Conservation (phyloP, 2,329 filamentous ascomycete genomes). For the Pseudogymnoascus verrucosus region DNA sequence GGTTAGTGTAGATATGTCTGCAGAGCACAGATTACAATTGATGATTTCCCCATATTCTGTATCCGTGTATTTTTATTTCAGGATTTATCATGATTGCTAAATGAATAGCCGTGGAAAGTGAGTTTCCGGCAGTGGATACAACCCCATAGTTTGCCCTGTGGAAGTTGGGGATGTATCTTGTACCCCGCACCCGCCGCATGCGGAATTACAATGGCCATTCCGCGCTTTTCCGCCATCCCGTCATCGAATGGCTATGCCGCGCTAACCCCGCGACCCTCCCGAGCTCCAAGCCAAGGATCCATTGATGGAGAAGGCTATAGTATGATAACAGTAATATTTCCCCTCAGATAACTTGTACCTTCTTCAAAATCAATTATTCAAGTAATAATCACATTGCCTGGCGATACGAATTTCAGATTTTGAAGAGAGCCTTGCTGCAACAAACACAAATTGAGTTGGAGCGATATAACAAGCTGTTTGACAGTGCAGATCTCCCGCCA, state of each 20-base stretch:
- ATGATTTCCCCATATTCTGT: not conserved
- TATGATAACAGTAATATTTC: constrained; percentile 5
- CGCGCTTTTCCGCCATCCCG: constrained; percentile 1
- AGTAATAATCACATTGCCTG: not conserved
- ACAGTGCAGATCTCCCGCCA: not conserved
- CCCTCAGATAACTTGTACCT: not conserved
- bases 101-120: not conserved
- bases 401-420: not conserved
- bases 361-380: not conserved
- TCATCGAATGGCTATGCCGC: constrained; percentile 1
- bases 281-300: not conserved
- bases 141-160: not conserved
- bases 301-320: not conserved
- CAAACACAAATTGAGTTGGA: not conserved
- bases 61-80: not conserved
- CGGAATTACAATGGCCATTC: not conserved
- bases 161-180: not conserved
- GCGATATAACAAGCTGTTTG: not conserved
- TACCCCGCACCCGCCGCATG: constrained; percentile 7
- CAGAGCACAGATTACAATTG: not conserved
- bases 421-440: not conserved
- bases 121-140: not conserved
- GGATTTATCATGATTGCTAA: not conserved
- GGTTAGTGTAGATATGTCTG: not conserved
- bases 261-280: not conserved